Conservation (phyloP, 1,284 basidiomycete genomes). For the Cystobasidium pallidum region DNA sequence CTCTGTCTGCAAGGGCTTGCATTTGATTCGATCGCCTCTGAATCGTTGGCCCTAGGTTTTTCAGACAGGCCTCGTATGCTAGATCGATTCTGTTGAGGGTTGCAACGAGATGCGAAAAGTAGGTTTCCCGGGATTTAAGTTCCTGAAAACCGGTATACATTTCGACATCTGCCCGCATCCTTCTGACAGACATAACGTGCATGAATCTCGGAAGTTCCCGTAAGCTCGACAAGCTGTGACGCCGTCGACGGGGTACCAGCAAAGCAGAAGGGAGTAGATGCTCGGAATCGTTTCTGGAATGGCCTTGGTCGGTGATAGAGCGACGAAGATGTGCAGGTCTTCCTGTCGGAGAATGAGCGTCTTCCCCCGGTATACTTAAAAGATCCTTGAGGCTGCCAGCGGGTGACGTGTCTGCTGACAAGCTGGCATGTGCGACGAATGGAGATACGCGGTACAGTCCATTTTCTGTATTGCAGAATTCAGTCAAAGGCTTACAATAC, state of each 20-base stretch:
- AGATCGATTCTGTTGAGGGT: constrained; percentile 23
- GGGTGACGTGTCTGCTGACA: not conserved
- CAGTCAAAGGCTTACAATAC: no score
- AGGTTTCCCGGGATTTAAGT: constrained; percentile 10
- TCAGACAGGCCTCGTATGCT: constrained; percentile 30
- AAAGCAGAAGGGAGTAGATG: not conserved
- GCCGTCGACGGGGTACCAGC: not conserved
- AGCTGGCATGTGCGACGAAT: not conserved
- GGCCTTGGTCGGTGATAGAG: constrained; percentile 19
- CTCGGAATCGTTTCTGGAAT: not conserved
- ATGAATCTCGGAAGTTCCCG: constrained; percentile 22
- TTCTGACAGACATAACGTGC: constrained; percentile 20
- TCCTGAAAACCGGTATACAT: constrained; percentile 8
- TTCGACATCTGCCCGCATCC: constrained; percentile 35
- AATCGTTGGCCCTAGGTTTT: constrained; percentile 14
- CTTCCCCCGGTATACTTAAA: not conserved
- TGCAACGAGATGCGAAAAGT: constrained; percentile 30
- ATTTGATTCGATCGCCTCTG: constrained; percentile 15
- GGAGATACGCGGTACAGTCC: constrained; percentile 16
- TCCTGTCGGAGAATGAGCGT: constrained; percentile 8
- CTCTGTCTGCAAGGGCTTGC: not conserved
- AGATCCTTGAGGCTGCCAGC: not conserved
- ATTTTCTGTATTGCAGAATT: constrained; percentile 2
- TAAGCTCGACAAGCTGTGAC: constrained; percentile 19
- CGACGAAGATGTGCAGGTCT: constrained; percentile 21